Conservation (phyloP, 371 early-diverging fungal genomes). For the Dichotomocladium elegans region DNA sequence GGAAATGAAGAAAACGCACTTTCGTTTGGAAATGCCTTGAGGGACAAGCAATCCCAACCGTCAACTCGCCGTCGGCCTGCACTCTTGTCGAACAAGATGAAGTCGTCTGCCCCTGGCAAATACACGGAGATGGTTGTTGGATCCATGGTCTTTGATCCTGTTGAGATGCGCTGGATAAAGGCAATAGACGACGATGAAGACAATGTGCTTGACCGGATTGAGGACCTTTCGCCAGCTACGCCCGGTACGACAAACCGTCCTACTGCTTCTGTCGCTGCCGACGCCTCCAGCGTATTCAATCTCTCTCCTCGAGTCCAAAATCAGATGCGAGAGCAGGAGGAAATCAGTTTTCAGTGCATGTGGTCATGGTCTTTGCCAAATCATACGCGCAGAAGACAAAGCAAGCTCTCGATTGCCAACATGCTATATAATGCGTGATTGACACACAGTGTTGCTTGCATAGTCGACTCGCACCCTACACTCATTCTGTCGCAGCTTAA, state of each 20-base stretch:
- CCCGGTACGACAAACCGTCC: background rate
- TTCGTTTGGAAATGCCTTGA: slow-evolving; percentile 10
- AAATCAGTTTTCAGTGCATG: slow-evolving; percentile 22
- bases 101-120: slow-evolving; percentile 7
- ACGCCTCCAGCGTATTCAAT: slow-evolving; percentile 17
- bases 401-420: no score
- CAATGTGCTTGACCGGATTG: slow-evolving; percentile 6
- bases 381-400: no score
- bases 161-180: slow-evolving; percentile 13
- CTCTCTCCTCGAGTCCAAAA: slow-evolving; percentile 19
- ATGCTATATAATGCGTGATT: background rate
- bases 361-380: slow-evolving; percentile 26
- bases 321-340: slow-evolving; percentile 28
- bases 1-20: slow-evolving; percentile 27
- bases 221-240: slow-evolving; percentile 3
- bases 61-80: slow-evolving; percentile 12
- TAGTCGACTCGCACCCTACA: no score
- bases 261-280: background rate
- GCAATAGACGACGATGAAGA: slow-evolving; percentile 5
- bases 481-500: no score
- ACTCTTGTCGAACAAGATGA: slow-evolving; percentile 16
- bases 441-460: no score
- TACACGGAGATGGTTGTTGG: slow-evolving; percentile 9
- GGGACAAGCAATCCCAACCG: background rate
- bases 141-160: slow-evolving; percentile 19